phyloP scores from a whole-genome alignment of 169 alveolate genomes.

The Cryptosporidium meleagridis region DNA sequence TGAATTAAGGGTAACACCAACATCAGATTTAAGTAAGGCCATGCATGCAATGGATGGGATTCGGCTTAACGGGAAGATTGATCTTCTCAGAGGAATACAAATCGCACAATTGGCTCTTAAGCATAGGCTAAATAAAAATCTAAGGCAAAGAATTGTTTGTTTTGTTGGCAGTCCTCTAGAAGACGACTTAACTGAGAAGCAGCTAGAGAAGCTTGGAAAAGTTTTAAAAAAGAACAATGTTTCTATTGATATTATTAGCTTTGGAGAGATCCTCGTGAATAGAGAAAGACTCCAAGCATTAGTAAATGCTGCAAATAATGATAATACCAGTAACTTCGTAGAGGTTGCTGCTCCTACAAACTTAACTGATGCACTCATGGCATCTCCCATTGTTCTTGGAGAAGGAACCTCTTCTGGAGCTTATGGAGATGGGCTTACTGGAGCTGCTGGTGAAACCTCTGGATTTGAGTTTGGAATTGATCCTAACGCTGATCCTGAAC shows the following conservation, averaged over 20 bases:
- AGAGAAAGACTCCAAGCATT: slow-evolving; percentile 84
- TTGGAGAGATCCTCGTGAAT: slow-evolving; percentile 88
- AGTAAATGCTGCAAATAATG: slow-evolving; percentile 85
- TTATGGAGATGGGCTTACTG: slow-evolving; percentile 76
- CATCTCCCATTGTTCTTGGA: slow-evolving; percentile 79
- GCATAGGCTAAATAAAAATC: slow-evolving; percentile 94
- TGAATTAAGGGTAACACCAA: slow-evolving; percentile 91
- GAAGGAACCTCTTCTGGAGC: slow-evolving; percentile 71
- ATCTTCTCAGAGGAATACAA: slow-evolving; percentile 89
- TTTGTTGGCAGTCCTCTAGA: slow-evolving; percentile 96
- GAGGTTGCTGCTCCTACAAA: slow-evolving; percentile 85
- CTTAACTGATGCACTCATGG: slow-evolving; percentile 80
- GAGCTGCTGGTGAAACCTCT: slow-evolving; percentile 76
- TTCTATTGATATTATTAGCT: slow-evolving; percentile 90
- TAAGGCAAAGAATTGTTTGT: slow-evolving; percentile 93
- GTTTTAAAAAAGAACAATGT: slow-evolving; percentile 93
- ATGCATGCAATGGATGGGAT: slow-evolving; percentile 86
- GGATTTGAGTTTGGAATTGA: slow-evolving; percentile 85
- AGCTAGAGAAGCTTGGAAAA: slow-evolving; percentile 90
- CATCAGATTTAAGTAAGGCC: slow-evolving; percentile 91
- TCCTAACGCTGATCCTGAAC: slow-evolving; percentile 91
- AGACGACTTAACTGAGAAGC: slow-evolving; percentile 78
- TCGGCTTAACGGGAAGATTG: slow-evolving; percentile 89
- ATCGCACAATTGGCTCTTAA: slow-evolving; percentile 96
- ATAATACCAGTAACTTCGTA: slow-evolving; percentile 85